Evolutionary conservation across 2,329 filamentous ascomycete species (phyloP).

Genomic region (Trichoderma sp.): DNA sequence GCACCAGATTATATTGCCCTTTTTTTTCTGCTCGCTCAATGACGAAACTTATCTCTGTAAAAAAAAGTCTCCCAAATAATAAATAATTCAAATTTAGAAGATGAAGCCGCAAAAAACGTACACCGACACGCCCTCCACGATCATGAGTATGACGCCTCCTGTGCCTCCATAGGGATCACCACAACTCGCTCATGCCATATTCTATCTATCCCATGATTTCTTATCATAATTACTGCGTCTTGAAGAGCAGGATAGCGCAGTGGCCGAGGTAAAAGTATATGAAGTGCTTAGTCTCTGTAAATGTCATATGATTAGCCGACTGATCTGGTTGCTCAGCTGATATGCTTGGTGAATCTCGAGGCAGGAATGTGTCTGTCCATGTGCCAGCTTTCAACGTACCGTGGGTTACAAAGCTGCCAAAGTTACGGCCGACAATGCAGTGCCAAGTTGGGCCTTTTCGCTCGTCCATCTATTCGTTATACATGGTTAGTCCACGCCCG

Average conservation of each 20-base stretch:
- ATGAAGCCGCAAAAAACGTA: constrained; percentile 17
- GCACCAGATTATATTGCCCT: not conserved
- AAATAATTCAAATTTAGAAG: not conserved
- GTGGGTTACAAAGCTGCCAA: constrained; percentile 98
- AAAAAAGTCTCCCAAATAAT: not conserved
- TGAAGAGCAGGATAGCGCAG: constrained; percentile 97
- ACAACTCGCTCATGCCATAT: not conserved
- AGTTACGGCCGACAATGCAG: constrained; percentile 97
- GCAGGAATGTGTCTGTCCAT: not conserved
- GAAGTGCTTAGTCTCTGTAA: constrained; percentile 95
- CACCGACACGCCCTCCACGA: not conserved
- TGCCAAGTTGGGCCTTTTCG: constrained; percentile 99
- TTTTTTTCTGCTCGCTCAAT: not conserved
- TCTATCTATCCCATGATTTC: not conserved
- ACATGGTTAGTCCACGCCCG: constrained; percentile 16
- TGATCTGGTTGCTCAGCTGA: not conserved
- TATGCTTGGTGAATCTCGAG: not conserved
- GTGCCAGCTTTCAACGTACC: constrained; percentile 56
- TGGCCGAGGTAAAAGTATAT: constrained; percentile 99
- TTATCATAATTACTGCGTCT: constrained; percentile 73
- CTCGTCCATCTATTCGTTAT: constrained; percentile 75
- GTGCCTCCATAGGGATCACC: not conserved
- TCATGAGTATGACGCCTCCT: not conserved
- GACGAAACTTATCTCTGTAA: not conserved
- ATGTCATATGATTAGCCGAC: not conserved